Conservation (phyloP, 2,329 filamentous ascomycete genomes). For the Talaromyces rugulosus region DNA sequence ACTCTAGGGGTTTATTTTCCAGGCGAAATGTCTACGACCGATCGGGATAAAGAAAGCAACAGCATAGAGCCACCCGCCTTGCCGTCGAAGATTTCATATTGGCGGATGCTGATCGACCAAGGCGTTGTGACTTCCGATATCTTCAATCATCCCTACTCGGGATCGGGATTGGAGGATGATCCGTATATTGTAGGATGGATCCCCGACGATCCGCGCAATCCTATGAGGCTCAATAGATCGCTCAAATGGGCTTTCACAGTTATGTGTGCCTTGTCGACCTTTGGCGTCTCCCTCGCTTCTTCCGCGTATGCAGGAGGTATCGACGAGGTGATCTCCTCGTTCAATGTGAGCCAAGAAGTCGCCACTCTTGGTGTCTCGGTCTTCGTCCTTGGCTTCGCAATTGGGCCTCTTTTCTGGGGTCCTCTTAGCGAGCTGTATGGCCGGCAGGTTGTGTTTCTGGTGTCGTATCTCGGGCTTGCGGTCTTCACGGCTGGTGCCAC, state of each 20-base stretch:
- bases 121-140: constrained; percentile 32
- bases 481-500: not conserved
- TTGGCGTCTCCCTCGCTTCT: constrained; percentile 40
- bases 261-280: constrained; percentile 34
- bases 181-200: constrained; percentile 41
- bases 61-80: not conserved
- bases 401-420: constrained; percentile 47
- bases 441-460: constrained; percentile 30
- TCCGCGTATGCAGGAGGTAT: constrained; percentile 40
- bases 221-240: constrained; percentile 28
- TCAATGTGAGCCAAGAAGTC: constrained; percentile 34
- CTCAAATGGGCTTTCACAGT: constrained; percentile 40
- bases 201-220: constrained; percentile 39
- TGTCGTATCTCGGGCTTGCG: constrained; percentile 39
- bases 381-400: constrained; percentile 57
- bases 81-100: constrained; percentile 27
- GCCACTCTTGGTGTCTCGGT: constrained; percentile 56
- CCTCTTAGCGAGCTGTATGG: constrained; percentile 35
- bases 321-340: constrained; percentile 29
- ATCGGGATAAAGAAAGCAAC: not conserved
- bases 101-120: constrained; percentile 27
- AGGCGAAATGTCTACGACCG: not conserved
- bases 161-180: constrained; percentile 38
- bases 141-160: constrained; percentile 27
- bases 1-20: not conserved